Conservation (phyloP, 2,329 filamentous ascomycete genomes). For the Biscogniauxia mediterranea region DNA sequence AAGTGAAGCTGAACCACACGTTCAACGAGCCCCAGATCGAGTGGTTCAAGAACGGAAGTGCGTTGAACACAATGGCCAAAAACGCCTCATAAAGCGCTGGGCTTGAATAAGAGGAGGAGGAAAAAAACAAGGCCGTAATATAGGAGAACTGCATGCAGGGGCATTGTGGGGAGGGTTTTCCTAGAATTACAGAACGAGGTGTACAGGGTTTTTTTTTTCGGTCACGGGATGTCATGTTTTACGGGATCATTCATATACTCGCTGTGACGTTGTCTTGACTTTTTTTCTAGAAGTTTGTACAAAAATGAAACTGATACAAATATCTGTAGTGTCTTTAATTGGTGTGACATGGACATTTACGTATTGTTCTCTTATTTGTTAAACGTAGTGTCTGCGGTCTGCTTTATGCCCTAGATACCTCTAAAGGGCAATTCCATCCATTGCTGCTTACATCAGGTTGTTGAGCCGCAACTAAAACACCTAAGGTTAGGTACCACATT, state of each 20-base stretch:
- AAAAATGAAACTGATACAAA: constrained; percentile 35
- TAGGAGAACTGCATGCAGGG: constrained; percentile 24
- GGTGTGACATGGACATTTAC: not conserved
- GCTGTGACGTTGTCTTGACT: constrained; percentile 26
- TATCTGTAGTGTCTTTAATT: not conserved
- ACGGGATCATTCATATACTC: constrained; percentile 28
- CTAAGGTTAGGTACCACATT: too few relatives aligned
- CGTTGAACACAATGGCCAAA: constrained; percentile 98
- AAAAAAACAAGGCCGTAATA: constrained; percentile 15
- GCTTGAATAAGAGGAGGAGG: constrained; percentile 6
- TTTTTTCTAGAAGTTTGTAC: constrained; percentile 33
- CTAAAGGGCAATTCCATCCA: too few relatives aligned
- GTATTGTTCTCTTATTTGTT: not conserved
- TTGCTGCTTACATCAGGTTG: too few relatives aligned
- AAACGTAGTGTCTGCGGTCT: too few relatives aligned
- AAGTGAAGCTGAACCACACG: constrained; percentile 85
- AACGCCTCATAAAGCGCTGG: constrained; percentile 33
- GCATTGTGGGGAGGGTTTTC: constrained; percentile 34
- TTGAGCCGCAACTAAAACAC: too few relatives aligned
- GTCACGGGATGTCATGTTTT: constrained; percentile 30
- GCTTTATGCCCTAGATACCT: too few relatives aligned
- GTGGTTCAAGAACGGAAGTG: constrained; percentile 98
- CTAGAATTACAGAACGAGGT: constrained; percentile 30
- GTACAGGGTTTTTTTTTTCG: constrained; percentile 30
- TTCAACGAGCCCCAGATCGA: constrained; percentile 98